phyloP scores from a whole-genome alignment of 805 yeast species.

The Zygoascus ofunaensis region DNA sequence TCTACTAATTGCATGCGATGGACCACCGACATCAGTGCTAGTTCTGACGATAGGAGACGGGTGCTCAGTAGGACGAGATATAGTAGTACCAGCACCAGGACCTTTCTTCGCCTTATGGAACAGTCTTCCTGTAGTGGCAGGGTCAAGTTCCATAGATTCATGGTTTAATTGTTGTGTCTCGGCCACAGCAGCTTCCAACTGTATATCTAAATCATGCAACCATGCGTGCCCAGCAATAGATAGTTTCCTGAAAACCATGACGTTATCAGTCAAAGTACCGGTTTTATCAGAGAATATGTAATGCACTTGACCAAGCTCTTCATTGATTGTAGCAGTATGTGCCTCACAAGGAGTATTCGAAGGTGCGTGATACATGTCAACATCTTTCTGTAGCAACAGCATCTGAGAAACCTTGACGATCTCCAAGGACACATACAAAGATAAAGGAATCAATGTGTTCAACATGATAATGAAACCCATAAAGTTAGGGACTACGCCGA shows the following conservation, averaged over 20 bases:
- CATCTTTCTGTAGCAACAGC: conserved; percentile 72
- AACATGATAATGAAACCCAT: conserved; percentile 98
- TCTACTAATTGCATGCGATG: conserved; percentile 4
- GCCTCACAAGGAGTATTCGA: conserved; percentile 91
- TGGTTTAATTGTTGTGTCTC: conserved; percentile 1
- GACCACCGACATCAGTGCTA: neutral
- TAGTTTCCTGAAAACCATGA: conserved; percentile 85
- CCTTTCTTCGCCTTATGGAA: neutral
- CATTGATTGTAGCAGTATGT: conserved; percentile 88
- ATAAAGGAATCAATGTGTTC: conserved; percentile 89
- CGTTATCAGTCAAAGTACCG: conserved; percentile 91
- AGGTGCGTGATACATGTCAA: conserved; percentile 84
- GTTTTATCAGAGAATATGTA: conserved; percentile 94
- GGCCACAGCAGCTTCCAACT: conserved; percentile 25
- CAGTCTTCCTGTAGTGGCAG: neutral
- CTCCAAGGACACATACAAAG: conserved; percentile 94
- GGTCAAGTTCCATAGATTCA: neutral
- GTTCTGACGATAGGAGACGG: neutral
- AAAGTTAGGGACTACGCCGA: conserved; percentile 77
- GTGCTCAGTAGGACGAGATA: neutral
- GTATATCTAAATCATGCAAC: conserved; percentile 64
- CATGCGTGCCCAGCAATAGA: conserved; percentile 84
- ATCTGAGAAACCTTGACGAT: conserved; percentile 85
- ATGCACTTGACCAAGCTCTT: conserved; percentile 94
- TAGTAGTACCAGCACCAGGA: neutral